Evolutionary conservation across 768 basidiomycete species (phyloP), one percentile per base, ranked within the genome.

Genomic region (Galerina sulciceps): DNA sequence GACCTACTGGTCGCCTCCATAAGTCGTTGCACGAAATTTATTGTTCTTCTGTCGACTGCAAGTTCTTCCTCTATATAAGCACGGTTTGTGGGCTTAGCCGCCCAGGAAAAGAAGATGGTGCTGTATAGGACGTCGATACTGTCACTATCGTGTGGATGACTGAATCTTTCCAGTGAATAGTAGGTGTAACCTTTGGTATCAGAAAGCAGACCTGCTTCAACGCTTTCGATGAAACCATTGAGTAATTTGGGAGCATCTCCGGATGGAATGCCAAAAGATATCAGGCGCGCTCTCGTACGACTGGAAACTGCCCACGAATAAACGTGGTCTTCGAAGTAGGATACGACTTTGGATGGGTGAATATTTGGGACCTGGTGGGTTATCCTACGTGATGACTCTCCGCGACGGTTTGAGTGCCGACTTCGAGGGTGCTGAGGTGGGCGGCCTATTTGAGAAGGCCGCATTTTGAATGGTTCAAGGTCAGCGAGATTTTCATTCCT

Each of bases 51-150:
- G 6, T 75, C 60, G 36, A 82, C 65, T 17, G 9, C 42, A 23
- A 38, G 65, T 53, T 31, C 50, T 10, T 43, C 46, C 22, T 61
- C 45, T 2, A 63, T 23, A 4, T 47, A 53, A 10, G 18, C 44
- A 41, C 37, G 49, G 38, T 57, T 60, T 37, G 36, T 65, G 53
- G 15, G 57, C 54, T 54, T 69, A 59, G 55, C 61, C 18, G 64
- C 58, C 88, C 87, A 90, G 35, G 75, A 68, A 65, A 80, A 87
- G 60, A 90, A 79, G 22, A 85, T 74, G 23, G 77, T 79, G 45
- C 80, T 83, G 56, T 80, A 77, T n/a, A 81, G 75, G 58, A 75
- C 68, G 59, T 87, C 85, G n/a, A 79, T 62, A 17, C 71, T 66
- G 9, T 17, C 55, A 10, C 58, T 42, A 10, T 62, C 55, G 23